These are phyloP conservation scores for Lolium rigidum DNA, from an alignment of 176 grass and related monocot species.

Conservation along the genomic window DNA sequence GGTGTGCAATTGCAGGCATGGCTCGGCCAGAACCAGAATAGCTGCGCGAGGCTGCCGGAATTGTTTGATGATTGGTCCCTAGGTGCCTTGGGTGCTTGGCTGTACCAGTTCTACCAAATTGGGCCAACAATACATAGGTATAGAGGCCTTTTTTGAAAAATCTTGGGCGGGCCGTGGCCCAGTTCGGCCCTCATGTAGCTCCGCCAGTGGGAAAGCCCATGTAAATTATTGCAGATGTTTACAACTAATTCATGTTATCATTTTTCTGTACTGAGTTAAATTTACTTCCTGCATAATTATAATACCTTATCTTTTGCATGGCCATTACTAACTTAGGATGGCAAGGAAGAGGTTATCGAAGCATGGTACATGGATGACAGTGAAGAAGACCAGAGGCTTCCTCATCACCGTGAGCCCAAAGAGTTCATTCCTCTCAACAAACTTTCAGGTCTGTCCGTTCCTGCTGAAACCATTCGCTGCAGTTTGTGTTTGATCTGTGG, in stretches of 20 bases:
- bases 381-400: slow-evolving; percentile 84
- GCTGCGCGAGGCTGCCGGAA: too few species aligned
- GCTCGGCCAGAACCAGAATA: too few species aligned
- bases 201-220: too few species aligned
- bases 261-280: neutral
- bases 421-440: slow-evolving; percentile 80
- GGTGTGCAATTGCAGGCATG: too few species aligned
- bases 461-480: neutral
- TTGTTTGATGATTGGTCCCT: too few species aligned
- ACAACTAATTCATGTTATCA: neutral
- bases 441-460: slow-evolving; percentile 60
- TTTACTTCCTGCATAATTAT: neutral
- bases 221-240: neutral
- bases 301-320: slow-evolving; percentile 33
- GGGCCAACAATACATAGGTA: too few species aligned
- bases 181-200: too few species aligned
- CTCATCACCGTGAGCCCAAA: slow-evolving; percentile 83
- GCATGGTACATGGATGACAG: slow-evolving; percentile 96
- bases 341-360: slow-evolving; percentile 87
- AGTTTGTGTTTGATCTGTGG: neutral
- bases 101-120: too few species aligned
- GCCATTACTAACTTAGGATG: slow-evolving; percentile 56
- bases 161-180: too few species aligned
- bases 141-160: too few species aligned
- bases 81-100: too few species aligned